Base-by-base conservation (phyloP, 2,329 filamentous ascomycete genomes). In the Biscogniauxia sp. region DNA sequence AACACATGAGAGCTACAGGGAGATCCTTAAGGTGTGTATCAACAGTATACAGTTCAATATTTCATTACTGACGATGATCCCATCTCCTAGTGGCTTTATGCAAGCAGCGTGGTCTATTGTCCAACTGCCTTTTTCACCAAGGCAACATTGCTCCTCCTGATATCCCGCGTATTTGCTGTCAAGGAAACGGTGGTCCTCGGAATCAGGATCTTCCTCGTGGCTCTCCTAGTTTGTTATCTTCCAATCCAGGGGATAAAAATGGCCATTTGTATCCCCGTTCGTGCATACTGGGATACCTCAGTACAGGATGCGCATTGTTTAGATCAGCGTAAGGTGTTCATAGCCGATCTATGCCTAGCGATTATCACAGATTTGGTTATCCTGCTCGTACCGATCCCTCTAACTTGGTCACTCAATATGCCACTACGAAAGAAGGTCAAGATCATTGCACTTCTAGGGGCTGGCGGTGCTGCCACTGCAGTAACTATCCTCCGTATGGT, bases 301-400 rank as follows among this genome's bases (percentile, higher is more conserved):
- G 57, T 23, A 3, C 51, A 20, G 3, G 20, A 58, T 7, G 61
- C 63, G 1, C 64, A 57, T 13, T 77, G 75, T 58, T 63, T 77
- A 19, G 65, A 75, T 19, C 69, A 74, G 51, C 59, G 66, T 5
- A 68, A 67, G 23, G 53, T 77, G 5, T 77, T 76, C 59, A 66
- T 73, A 3, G 67, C 70, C 9, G 75, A 77, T 51, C 67, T 72
- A 1, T 61, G 68, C 13, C 60, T 75, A 13, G 73, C 70, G 51
- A 69, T 73, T 15, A 41, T 75, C 5, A 75, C 72, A 20, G 75
- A 77, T 57, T 58, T 73, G 23, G 65, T 73, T 45, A 73, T 76
- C 19, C 64, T 77, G 25, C 15, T 74, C 8, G 56, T 78, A 5
- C 75, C 75, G 2, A 64, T 76, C 8, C 68, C 72, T 0, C 59